Conservation (phyloP, 306 rosid genomes). For the Dryas drummondii region DNA sequence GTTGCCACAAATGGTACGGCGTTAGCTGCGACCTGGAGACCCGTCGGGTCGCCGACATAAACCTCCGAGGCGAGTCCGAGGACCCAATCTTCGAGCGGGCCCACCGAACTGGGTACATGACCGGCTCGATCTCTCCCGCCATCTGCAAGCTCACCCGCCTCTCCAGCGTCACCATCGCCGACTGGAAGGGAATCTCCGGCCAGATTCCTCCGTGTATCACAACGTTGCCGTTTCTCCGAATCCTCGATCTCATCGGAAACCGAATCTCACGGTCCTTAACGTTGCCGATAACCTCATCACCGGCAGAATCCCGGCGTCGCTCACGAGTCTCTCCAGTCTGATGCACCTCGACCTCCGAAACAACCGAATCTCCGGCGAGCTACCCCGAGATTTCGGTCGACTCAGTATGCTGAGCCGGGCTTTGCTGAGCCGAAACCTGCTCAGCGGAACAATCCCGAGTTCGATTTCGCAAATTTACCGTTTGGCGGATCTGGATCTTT, state of each 20-base stretch:
- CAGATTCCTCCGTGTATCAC: conserved; percentile 76
- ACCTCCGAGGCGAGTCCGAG: conserved; percentile 87
- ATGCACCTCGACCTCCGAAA: conserved; percentile 89
- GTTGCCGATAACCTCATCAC: conserved; percentile 73
- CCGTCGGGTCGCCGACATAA: conserved; percentile 79
- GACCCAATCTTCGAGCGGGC: conserved; percentile 60
- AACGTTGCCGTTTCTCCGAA: conserved; percentile 67
- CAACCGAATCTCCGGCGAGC: conserved; percentile 58
- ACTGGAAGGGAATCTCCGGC: conserved; percentile 94
- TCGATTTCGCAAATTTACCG: conserved; percentile 70
- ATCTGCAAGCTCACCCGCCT: conserved; percentile 72
- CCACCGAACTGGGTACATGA: conserved; percentile 79
- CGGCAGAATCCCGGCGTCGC: conserved; percentile 61
- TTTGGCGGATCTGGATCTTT: conserved; percentile 81
- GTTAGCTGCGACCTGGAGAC: conserved; percentile 69
- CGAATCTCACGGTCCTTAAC: conserved; percentile 59
- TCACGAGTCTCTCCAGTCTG: conserved; percentile 44
- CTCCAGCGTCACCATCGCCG: conserved; percentile 72
- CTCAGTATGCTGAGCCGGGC: conserved; percentile 85
- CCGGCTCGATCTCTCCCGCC: conserved; percentile 68
- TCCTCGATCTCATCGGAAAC: conserved; percentile 86
- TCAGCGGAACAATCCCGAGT: conserved; percentile 59
- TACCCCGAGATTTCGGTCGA: conserved; percentile 48
- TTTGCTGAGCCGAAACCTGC: conserved; percentile 59
- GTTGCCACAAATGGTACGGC: conserved; percentile 87